phyloP scores from a whole-genome alignment of 306 rosid genomes.

The Quillaja saponaria region DNA sequence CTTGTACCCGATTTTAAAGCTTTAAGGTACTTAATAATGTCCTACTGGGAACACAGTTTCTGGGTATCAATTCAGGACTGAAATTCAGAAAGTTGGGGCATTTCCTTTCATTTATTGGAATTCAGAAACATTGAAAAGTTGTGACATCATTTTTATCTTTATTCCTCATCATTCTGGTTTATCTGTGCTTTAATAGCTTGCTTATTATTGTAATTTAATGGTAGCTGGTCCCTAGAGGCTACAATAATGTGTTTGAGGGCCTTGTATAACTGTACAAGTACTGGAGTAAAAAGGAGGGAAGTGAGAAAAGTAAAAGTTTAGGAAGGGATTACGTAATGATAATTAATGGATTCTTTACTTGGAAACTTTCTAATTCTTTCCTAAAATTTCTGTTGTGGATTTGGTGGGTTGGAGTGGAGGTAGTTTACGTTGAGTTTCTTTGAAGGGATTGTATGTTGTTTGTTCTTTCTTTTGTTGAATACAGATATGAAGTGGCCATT shows the following conservation, averaged over 20 bases:
- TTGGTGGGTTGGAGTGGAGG: constrained; percentile 96
- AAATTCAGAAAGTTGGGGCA: neutral
- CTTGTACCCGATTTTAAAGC: no score
- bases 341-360: constrained; percentile 28
- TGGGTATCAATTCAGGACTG: neutral
- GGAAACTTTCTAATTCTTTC: constrained; percentile 28
- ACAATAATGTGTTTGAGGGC: constrained; percentile 28
- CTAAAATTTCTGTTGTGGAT: constrained; percentile 26
- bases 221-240: constrained; percentile 32
- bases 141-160: constrained; percentile 10
- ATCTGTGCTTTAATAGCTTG: constrained; percentile 3
- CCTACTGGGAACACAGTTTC: constrained; percentile 3
- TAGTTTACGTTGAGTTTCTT: constrained; percentile 81
- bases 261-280: constrained; percentile 22
- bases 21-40: neutral
- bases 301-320: constrained; percentile 26
- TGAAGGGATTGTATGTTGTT: constrained; percentile 74
- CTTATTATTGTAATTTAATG: constrained; percentile 34
- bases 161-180: constrained; percentile 18
- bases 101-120: constrained; percentile 3
- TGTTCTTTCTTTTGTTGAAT: constrained; percentile 54
- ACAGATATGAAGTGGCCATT: constrained; percentile 46
- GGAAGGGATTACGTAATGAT: constrained; percentile 35
- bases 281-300: constrained; percentile 53
- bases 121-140: constrained; percentile 19